Base-by-base conservation (phyloP, 371 early-diverging fungal genomes). In the Mortierella sp. region DNA sequence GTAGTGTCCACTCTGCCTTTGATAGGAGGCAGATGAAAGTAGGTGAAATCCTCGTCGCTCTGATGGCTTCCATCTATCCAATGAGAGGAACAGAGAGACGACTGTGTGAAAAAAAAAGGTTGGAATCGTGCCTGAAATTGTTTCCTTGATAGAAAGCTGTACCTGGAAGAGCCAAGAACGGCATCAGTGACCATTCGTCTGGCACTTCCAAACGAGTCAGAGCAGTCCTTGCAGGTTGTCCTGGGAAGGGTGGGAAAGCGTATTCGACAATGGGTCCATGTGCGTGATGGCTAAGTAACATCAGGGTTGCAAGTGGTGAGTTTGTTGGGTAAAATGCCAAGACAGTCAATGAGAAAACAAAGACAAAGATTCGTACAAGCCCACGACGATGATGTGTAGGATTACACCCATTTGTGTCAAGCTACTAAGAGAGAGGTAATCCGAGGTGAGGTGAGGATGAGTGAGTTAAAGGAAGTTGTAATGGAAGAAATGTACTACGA, bases 11-110 rank as follows among this genome's bases (percentile, higher is more conserved):
- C 72, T 92, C 95, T 93, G 58, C 81, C 80, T 33, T 88, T 84
- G 9, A 94, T 89, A 38, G 96, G 94, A 40, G 96, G 95, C 15
- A 95, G 85, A 80, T 95, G 96, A 68, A 95, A 95, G 74, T 94
- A 95, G 1, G 94, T 91, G 74, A 94, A 93, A 70, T 94, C 96
- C 70, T 94, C 94, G 58, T 93, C 94, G 72, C 88, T 88, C 83
- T 93, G 93, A 81, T 95, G 96, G 5, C 94, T 94, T 13, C 96
- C 96, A 67, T 95, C 96, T 91, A 75, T 21, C 28, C 19, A 55
- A 32, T n/a, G 19, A 8, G 38, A 45, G 5, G n/a, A 19, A 33
- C 6, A 24, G 24, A 38, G 9, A 16, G 16, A 11, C 33, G 40
- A 0, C 19, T 50, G 13, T 48, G 50, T 50, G 13, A 6, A n/a